A percentile compares a stretch with the other conserved stretches of the same genome.
Conservation (phyloP, 2,329 filamentous ascomycete species). For the Fusarium fujikuroi region DNA sequence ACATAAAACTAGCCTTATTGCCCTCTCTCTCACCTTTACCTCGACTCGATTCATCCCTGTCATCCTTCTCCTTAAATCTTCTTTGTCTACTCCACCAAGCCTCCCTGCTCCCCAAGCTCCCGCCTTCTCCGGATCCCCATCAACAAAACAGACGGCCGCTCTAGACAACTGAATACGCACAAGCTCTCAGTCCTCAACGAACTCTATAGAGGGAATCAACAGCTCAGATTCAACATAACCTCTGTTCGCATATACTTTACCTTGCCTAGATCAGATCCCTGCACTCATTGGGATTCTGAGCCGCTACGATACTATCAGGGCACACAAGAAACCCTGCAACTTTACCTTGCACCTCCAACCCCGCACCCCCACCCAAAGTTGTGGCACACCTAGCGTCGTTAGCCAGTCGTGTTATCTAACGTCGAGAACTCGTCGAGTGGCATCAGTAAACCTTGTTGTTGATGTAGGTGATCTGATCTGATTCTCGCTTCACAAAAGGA, state of each 20-base stretch:
- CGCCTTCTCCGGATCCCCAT: slow-evolving; percentile 28
- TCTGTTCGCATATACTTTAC: background rate
- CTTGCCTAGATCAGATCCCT: background rate
- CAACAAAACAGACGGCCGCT: slow-evolving; percentile 12
- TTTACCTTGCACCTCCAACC: slow-evolving; percentile 40
- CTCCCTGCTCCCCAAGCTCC: slow-evolving; percentile 26
- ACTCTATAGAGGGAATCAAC: background rate
- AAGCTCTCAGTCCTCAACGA: background rate
- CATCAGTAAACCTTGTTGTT: slow-evolving; percentile 39
- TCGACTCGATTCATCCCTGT: slow-evolving; percentile 13
- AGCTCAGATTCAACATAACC: background rate
- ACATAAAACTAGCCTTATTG: background rate
- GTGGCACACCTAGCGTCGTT: slow-evolving; percentile 38
- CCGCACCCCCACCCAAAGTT: slow-evolving; percentile 43
- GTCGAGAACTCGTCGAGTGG: slow-evolving; percentile 37
- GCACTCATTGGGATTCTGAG: slow-evolving; percentile 19
- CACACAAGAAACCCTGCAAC: slow-evolving; percentile 38
- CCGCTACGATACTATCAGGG: slow-evolving; percentile 25
- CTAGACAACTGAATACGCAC: background rate
- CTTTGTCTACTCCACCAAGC: slow-evolving; percentile 30
- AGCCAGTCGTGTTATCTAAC: slow-evolving; percentile 45
- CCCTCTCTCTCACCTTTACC: background rate
- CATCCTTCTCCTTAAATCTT: slow-evolving; percentile 18
- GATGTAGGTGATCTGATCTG: slow-evolving; percentile 45
- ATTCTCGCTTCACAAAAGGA: slow-evolving; percentile 36